Conservation (phyloP, 2,329 filamentous ascomycete species). For the Blastomyces percursus region DNA sequence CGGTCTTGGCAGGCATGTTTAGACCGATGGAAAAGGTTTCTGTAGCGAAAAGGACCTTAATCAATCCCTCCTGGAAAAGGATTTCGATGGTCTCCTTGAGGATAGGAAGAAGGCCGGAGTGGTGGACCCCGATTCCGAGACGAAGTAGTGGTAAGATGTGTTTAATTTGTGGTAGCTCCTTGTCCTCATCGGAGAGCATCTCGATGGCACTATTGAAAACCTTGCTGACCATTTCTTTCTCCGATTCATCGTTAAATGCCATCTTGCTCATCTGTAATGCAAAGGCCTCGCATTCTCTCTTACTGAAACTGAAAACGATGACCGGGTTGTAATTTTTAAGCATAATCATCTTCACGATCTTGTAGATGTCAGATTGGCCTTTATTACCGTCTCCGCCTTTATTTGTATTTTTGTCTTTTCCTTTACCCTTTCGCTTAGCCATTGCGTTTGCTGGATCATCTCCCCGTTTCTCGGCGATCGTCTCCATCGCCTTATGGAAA, state of each 20-base stretch:
- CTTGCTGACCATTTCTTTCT: conserved; percentile 86
- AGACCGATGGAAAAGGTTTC: conserved; percentile 98
- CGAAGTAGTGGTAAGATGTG: conserved; percentile 81
- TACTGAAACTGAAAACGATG: conserved; percentile 99
- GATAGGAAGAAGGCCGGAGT: conserved; percentile 88
- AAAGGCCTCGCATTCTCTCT: conserved; percentile 85
- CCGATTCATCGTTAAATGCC: conserved; percentile 90
- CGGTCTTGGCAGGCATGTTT: conserved; percentile 98
- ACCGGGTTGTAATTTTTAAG: conserved; percentile 94
- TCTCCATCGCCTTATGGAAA: conserved; percentile 89
- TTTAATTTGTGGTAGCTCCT: conserved; percentile 75
- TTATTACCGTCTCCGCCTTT: conserved; percentile 71
- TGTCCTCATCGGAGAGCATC: conserved; percentile 84
- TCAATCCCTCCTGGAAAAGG: conserved; percentile 91
- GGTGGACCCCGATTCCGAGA: conserved; percentile 91
- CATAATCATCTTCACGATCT: conserved; percentile 99
- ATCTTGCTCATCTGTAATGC: conserved; percentile 77
- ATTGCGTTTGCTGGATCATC: conserved; percentile 68
- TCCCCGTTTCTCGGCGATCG: conserved; percentile 78
- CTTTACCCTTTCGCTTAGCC: conserved; percentile 72
- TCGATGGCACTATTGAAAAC: conserved; percentile 92
- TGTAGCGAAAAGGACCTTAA: conserved; percentile 95
- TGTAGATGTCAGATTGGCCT: conserved; percentile 74
- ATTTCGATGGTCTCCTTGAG: conserved; percentile 99
- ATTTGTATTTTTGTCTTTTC: conserved; percentile 83